Conservation (phyloP, 352 stramenopile species). For the Aphanomyces stellatus region DNA sequence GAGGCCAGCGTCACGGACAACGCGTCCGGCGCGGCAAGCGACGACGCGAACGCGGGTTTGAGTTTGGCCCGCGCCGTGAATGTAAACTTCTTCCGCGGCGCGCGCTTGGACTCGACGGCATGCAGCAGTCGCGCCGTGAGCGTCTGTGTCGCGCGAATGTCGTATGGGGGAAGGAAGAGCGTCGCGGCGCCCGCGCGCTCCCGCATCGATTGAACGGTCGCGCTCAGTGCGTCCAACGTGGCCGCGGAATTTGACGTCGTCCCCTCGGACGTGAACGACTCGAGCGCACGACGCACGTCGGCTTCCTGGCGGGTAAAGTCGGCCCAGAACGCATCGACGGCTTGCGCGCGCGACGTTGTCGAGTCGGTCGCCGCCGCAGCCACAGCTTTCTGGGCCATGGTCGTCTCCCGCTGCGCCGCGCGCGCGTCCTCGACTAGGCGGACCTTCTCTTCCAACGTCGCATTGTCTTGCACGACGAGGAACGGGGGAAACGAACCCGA, state of each 20-base stretch:
- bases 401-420: constrained; percentile 38
- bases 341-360: constrained; percentile 15
- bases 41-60: background rate
- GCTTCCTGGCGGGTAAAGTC: constrained; percentile 45
- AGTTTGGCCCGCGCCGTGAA: constrained; percentile 41
- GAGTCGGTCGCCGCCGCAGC: constrained; percentile 16
- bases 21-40: background rate
- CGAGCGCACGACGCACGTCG: constrained; percentile 39
- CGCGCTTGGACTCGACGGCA: constrained; percentile 56
- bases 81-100: constrained; percentile 79
- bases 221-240: constrained; percentile 46
- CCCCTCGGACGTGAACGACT: constrained; percentile 47
- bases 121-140: constrained; percentile 52
- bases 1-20: background rate
- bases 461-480: constrained; percentile 11
- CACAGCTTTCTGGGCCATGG: constrained; percentile 25
- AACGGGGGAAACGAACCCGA: constrained; percentile 14
- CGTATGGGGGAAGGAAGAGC: constrained; percentile 78
- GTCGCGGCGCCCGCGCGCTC: constrained; percentile 57
- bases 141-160: constrained; percentile 69
- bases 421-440: constrained; percentile 37
- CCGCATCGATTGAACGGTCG: constrained; percentile 42
- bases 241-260: constrained; percentile 28
- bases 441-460: constrained; percentile 32
- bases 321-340: constrained; percentile 52